These are phyloP conservation scores for Tulasnella sp. DNA, from an alignment of 768 basidiomycete genomes.

Conservation along the genomic window DNA sequence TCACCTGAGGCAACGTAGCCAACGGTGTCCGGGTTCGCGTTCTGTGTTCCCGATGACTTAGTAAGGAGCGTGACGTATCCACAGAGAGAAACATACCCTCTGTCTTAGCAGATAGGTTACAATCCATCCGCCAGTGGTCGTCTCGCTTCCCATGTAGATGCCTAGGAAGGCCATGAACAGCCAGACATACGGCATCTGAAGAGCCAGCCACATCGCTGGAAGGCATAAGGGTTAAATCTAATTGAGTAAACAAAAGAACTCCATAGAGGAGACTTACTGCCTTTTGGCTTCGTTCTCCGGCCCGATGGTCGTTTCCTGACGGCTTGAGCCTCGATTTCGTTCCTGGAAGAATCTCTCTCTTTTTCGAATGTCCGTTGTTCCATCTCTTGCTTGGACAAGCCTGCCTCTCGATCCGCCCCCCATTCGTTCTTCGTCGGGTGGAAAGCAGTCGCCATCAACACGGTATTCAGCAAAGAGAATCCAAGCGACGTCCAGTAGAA, in stretches of 20 bases:
- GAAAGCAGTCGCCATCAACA: constrained; percentile 34
- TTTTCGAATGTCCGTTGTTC: too few relatives aligned
- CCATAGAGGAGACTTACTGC: too few relatives aligned
- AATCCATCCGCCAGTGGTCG: constrained; percentile 43
- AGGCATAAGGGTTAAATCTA: too few relatives aligned
- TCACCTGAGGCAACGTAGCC: too few relatives aligned
- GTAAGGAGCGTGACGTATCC: background rate
- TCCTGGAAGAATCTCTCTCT: too few relatives aligned
- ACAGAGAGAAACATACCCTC: constrained; percentile 27
- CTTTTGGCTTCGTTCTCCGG: background rate
- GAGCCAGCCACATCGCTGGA: constrained; percentile 30
- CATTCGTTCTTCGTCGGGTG: constrained; percentile 36
- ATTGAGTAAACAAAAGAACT: too few relatives aligned
- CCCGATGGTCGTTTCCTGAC: too few relatives aligned
- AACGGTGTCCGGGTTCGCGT: constrained; percentile 38
- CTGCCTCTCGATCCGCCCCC: too few relatives aligned
- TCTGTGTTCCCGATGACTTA: constrained; percentile 19
- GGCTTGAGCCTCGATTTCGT: background rate
- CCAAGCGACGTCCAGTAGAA: constrained; percentile 41
- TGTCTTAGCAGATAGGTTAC: too few relatives aligned
- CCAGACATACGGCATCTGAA: constrained; percentile 37
- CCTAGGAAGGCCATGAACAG: constrained; percentile 34
- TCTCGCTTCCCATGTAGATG: constrained; percentile 43
- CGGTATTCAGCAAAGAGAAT: constrained; percentile 33
- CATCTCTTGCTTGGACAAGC: too few relatives aligned